A percentile compares a stretch with the other conserved stretches of the same genome.
phyloP scores from a whole-genome alignment of 2,329 filamentous ascomycete species.

The Fusarium xylarioides region DNA sequence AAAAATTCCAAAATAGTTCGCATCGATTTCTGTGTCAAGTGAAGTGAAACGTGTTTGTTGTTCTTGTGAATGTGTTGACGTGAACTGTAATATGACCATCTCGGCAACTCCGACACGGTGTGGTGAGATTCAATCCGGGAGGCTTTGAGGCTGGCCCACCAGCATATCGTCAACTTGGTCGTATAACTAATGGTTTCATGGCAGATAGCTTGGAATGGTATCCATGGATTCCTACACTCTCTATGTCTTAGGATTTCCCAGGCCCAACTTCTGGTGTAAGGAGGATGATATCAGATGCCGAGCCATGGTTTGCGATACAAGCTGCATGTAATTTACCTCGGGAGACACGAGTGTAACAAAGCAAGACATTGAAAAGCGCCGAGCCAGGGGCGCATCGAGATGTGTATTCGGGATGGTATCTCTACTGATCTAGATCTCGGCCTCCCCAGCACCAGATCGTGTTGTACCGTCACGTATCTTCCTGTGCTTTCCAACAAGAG shows the following conservation, averaged over 20 bases:
- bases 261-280: background rate
- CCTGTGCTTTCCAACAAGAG: background rate
- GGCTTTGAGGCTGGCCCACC: background rate
- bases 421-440: slow-evolving; percentile 25
- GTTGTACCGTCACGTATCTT: background rate
- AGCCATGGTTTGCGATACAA: background rate
- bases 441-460: slow-evolving; percentile 4
- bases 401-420: slow-evolving; percentile 31
- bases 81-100: background rate
- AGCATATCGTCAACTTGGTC: background rate
- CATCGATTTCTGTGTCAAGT: slow-evolving; percentile 8
- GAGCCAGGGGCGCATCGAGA: slow-evolving; percentile 15
- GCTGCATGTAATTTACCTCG: slow-evolving; percentile 1
- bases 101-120: background rate
- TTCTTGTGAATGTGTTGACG: background rate
- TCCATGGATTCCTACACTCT: background rate
- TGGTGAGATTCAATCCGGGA: too few species aligned
- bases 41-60: slow-evolving; percentile 11
- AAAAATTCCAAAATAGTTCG: slow-evolving; percentile 26
- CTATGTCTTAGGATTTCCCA: background rate
- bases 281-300: background rate
- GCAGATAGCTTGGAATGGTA: background rate
- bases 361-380: slow-evolving; percentile 26
- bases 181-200: background rate
- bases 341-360: slow-evolving; percentile 16